Evolutionary conservation across 2,329 filamentous ascomycete species (phyloP).

Genomic region (Fusarium sacchari): DNA sequence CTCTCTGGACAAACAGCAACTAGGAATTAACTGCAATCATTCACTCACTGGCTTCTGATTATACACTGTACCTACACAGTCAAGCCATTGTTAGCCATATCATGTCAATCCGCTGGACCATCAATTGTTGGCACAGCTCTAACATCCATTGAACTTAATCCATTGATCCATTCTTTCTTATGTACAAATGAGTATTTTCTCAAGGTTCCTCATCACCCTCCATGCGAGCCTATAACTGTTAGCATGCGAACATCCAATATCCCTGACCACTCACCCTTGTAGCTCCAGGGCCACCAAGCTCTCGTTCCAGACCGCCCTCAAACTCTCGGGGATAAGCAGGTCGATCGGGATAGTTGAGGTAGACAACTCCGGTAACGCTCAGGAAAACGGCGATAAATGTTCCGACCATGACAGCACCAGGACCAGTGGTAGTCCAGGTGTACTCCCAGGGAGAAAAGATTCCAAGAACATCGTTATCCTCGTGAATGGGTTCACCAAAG

Average conservation of each 20-base stretch:
- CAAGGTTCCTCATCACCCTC: conserved; percentile 65
- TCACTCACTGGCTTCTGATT: background rate
- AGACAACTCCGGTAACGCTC: conserved; percentile 73
- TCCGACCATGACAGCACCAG: conserved; percentile 74
- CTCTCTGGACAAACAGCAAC: background rate
- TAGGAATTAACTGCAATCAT: too few species aligned
- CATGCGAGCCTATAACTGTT: conserved; percentile 60
- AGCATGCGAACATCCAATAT: conserved; percentile 16
- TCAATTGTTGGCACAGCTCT: conserved; percentile 1
- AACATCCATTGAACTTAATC: conserved; percentile 20
- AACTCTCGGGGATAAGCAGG: conserved; percentile 76
- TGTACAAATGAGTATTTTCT: conserved; percentile 50
- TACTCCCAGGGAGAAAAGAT: conserved; percentile 92
- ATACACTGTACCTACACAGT: background rate
- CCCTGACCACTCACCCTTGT: conserved; percentile 66
- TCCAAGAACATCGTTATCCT: conserved; percentile 93
- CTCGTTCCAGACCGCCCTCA: conserved; percentile 76
- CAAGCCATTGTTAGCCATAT: background rate
- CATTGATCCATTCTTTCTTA: conserved; percentile 45
- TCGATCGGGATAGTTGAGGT: conserved; percentile 76
- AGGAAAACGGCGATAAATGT: conserved; percentile 72
- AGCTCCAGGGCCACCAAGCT: conserved; percentile 77
- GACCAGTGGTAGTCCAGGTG: conserved; percentile 79
- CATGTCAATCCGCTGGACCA: background rate
- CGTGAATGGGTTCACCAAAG: conserved; percentile 95